Percentiles rank a stretch among this genome's conserved stretches.
Evolutionary conservation across 257 asterid genomes (phyloP).

Genomic region (Orobanche coerulescens): DNA sequence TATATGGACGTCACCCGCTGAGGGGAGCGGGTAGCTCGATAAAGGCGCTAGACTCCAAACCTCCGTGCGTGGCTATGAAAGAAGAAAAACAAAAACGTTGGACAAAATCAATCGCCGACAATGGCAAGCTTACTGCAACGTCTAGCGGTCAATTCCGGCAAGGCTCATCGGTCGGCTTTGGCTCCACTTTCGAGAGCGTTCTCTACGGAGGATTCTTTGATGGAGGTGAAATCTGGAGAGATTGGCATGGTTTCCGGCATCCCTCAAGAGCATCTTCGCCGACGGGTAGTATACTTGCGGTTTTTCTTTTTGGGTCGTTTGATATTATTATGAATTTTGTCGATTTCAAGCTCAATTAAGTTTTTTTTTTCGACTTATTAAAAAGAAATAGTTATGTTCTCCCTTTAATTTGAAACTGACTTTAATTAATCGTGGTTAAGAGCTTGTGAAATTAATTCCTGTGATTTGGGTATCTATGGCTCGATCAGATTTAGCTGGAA

Average conservation of each 20-base stretch:
- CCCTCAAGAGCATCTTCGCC: conserved; percentile 82
- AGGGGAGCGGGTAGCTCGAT: too few species aligned
- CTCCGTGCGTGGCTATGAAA: too few species aligned
- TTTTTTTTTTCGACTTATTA: background rate
- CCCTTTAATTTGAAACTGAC: background rate
- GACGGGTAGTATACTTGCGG: conserved; percentile 42
- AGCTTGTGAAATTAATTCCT: background rate
- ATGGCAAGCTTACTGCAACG: conserved; percentile 68
- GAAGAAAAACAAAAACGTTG: too few species aligned
- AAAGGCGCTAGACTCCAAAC: too few species aligned
- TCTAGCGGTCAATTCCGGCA: conserved; percentile 36
- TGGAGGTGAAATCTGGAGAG: conserved; percentile 77
- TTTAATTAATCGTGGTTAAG: background rate
- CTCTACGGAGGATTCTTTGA: conserved; percentile 62
- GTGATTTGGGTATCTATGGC: background rate
- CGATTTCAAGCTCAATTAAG: background rate
- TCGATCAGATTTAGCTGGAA: conserved; percentile 3
- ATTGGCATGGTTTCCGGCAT: conserved; percentile 80
- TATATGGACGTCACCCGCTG: too few species aligned
- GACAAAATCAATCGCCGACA: conserved; percentile 28
- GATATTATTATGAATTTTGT: background rate
- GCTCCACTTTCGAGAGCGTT: conserved; percentile 43
- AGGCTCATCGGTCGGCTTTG: conserved; percentile 30
- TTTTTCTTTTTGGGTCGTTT: background rate
- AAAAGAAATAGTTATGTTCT: too few species aligned